Base-by-base conservation (phyloP, 768 basidiomycete species). In the Lepiota brunneoincarnata region DNA sequence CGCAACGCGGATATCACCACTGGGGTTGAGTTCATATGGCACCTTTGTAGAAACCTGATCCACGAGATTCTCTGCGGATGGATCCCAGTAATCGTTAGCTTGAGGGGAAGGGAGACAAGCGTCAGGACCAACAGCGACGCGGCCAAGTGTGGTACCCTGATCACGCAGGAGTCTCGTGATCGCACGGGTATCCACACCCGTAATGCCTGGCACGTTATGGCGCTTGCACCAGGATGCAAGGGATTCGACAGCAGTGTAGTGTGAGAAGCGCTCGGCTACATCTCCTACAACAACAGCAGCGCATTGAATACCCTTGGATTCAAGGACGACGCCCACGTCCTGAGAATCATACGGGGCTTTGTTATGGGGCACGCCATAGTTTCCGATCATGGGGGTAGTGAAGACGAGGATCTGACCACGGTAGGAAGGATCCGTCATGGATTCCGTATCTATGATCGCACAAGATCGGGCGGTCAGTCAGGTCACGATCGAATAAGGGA, bases 401-500 rank as follows among this genome's bases (percentile, higher is more conserved):
- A 99, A 99, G 54, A 99, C 97, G 59, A 99, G 83, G 65, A 99
- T 96, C 72, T 99, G 97, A 47, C 93, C 89, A 31, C 93, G 90
- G 72, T 99, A 98, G 6, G 97, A 98, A 6, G 97, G 97, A 69
- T 99, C 97, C 35, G 97, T 99, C 97, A 99, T 98, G 6, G 93
- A 97, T 73, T 99, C 97, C 43, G 96, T 98, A 69, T 99, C 94
- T 96, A 65, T n/a, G 37, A 44, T 23, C 17, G 20, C 55, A 58
- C 35, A 49, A 44, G 31, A 31, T 31, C 31, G 31, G 31, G 7
- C 31, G 31, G 4, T 41, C 40, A 39, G 58, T 52, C 49, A 58
- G 45, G 57, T 59, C 21, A 43, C 57, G 49, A 40, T 31, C 12
- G 1, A 31, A 52, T 26, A 15, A 44, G 6, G 48, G 24, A 34